phyloP scores from a whole-genome alignment of 148 eudicot genomes.

The Fagopyrum tataricum region DNA sequence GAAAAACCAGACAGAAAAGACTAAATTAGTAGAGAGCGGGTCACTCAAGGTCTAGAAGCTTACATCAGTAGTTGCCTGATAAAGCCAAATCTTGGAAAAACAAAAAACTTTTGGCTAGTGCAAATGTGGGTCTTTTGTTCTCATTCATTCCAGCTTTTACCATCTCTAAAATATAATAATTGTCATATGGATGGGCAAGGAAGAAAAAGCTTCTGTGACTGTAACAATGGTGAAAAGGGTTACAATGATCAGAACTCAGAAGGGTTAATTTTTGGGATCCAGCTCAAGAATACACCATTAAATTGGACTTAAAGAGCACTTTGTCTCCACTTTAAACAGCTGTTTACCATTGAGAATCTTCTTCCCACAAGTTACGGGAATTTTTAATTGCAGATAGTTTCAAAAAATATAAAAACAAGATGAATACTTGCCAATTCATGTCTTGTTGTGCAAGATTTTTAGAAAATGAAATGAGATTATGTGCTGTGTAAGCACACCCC shows the following conservation, averaged over 20 bases:
- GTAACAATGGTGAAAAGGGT: slow-evolving; percentile 8
- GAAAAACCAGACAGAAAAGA: background rate
- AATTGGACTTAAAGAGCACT: background rate
- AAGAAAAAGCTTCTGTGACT: background rate
- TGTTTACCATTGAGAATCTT: slow-evolving; percentile 11
- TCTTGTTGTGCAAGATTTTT: slow-evolving; percentile 10
- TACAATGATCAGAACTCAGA: background rate
- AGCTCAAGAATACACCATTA: slow-evolving; percentile 14
- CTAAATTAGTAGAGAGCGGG: too few species aligned
- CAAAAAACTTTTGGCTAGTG: background rate
- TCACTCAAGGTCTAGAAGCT: background rate
- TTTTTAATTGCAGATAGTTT: slow-evolving; percentile 3
- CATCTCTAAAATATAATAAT: background rate
- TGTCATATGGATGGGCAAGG: background rate
- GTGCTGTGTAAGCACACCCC: slow-evolving; percentile 7
- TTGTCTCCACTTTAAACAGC: slow-evolving; percentile 12
- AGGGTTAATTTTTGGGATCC: slow-evolving; percentile 14
- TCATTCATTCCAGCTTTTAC: slow-evolving; percentile 1
- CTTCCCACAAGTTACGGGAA: slow-evolving; percentile 11
- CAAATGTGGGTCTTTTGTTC: slow-evolving; percentile 10
- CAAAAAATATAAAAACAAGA: background rate
- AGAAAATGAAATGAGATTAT: slow-evolving; percentile 8
- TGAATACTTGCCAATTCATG: background rate
- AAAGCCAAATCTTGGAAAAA: slow-evolving; percentile 8
- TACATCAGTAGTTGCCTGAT: background rate